Conservation (phyloP, 495 filamentous ascomycete genomes). For the Talaromyces thailandensis region DNA sequence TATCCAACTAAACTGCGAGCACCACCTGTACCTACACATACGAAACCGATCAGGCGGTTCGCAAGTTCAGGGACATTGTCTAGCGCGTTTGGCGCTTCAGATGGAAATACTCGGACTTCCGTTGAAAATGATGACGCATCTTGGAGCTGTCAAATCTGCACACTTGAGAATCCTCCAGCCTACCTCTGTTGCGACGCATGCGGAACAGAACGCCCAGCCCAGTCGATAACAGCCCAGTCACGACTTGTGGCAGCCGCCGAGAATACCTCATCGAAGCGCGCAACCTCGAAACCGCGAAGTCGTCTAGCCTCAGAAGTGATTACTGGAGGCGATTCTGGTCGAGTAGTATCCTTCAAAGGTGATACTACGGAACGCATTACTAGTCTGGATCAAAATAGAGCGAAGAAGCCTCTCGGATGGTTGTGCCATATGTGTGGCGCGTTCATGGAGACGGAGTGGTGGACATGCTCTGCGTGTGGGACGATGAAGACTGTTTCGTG, state of each 20-base stretch:
- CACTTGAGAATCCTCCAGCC: constrained; percentile 65
- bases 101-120: constrained; percentile 18
- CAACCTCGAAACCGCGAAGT: background rate
- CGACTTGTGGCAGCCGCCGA: background rate
- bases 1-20: constrained; percentile 12
- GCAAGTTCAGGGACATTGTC: constrained; percentile 3
- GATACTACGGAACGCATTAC: constrained; percentile 29
- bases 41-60: constrained; percentile 7
- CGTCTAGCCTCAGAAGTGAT: background rate
- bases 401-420: constrained; percentile 53
- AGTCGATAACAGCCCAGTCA: constrained; percentile 7
- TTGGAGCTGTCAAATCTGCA: constrained; percentile 77
- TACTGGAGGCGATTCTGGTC: background rate
- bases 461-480: constrained; percentile 66
- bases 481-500: constrained; percentile 55
- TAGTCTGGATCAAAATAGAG: constrained; percentile 25
- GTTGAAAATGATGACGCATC: constrained; percentile 22
- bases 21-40: constrained; percentile 2
- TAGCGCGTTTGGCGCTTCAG: background rate
- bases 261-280: background rate
- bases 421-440: constrained; percentile 56
- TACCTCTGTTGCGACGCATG: constrained; percentile 76
- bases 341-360: constrained; percentile 16
- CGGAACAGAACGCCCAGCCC: constrained; percentile 49
- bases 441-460: constrained; percentile 64